Evolutionary conservation across 495 filamentous ascomycete genomes (phyloP), one percentile per base, ranked within the genome.

Genomic region (Daldinia bambusicola): DNA sequence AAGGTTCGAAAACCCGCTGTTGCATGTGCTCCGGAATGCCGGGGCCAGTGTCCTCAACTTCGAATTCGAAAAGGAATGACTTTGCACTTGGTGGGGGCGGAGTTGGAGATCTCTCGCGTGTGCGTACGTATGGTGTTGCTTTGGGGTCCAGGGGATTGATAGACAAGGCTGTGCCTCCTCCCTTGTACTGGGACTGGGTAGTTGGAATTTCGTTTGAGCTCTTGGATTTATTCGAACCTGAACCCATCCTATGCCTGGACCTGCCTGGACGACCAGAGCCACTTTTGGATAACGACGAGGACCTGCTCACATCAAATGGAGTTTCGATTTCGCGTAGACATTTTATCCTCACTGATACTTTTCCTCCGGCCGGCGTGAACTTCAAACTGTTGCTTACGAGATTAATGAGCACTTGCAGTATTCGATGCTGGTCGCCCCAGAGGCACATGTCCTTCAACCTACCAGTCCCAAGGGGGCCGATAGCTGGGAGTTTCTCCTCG

Each of bases 311-410:
- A 63, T 84, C 71, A 37, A 66, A 68, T 52, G 37, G 40, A 37
- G 43, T 9, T 34, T 82, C 84, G 60, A 82, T 77, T 69, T 91
- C 88, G 26, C 89, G 89, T 3, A 88, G 64, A 67, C 92, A 94
- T 61, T 85, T 88, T 63, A 97, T 93, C 12, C 88, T 85, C 32
- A 97, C 86, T 14, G 88, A 82, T 1, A 97, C 90, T 45, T 83
- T 87, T 9, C 94, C 93, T 7, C 89, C 87, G 43, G 89, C 80
- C 0, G 93, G 93, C 2, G 94, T 98, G 74, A 98, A 98, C 75
- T 98, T 98, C 13, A 97, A 82, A 74, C 90, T 92, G 79, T 98
- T 98, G 80, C 91, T 92, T 43, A 97, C 93, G 13, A 98, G 84
- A 75, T 98, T 98, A 81, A 97, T 97, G 51, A 97, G 86, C 32